Percentiles rank a stretch among this genome's conserved stretches.
Conservation (phyloP, 2,329 filamentous ascomycete genomes). For the Paradendryphiella salina region DNA sequence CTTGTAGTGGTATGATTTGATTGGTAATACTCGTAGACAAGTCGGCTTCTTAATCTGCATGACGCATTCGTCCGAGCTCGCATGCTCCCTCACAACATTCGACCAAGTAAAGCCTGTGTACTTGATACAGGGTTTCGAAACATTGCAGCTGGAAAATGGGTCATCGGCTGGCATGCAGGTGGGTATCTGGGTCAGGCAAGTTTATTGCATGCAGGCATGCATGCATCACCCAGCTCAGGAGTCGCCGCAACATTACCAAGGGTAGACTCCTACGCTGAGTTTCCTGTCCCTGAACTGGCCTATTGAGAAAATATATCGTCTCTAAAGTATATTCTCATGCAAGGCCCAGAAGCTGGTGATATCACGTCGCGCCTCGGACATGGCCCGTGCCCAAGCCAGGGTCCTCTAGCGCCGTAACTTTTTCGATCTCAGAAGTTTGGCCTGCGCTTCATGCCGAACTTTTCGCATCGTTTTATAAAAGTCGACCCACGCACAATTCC, state of each 20-base stretch:
- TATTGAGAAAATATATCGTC: background rate
- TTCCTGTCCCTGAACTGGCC: background rate
- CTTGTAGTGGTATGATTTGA: background rate
- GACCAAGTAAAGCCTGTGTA: no score
- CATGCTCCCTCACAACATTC: no score
- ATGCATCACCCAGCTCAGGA: no score
- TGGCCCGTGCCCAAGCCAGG: constrained; percentile 5
- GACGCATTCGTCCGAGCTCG: no score
- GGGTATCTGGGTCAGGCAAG: no score
- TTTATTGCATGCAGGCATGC: no score
- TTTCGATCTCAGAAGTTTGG: constrained; percentile 11
- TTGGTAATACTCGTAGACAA: background rate
- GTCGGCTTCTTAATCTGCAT: no score
- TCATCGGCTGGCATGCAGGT: no score
- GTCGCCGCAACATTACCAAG: no score
- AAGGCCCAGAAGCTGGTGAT: background rate
- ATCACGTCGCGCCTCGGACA: background rate
- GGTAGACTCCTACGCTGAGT: no score
- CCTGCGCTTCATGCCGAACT: constrained; percentile 11
- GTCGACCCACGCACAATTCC: constrained; percentile 2
- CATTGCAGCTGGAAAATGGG: no score
- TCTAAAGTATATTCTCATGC: background rate
- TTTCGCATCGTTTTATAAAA: constrained; percentile 5
- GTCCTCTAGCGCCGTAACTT: constrained; percentile 15
- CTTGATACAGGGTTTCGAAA: no score